Evolutionary conservation across 345 rosid species (phyloP), one percentile per base, ranked within the genome.

Genomic region (Laguncularia racemosa): DNA sequence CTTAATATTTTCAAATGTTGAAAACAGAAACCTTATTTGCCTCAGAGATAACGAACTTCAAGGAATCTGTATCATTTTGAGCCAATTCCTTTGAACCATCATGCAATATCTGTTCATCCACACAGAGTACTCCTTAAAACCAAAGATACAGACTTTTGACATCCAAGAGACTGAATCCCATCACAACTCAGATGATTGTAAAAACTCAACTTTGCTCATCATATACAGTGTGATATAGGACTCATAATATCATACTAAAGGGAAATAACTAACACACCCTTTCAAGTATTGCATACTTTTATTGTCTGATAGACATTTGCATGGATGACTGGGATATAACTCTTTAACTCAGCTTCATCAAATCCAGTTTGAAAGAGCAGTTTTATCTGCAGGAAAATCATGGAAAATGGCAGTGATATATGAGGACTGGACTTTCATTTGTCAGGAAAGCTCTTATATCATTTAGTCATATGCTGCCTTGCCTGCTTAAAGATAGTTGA

Each of bases 401-500:
- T 0, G 21, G 9, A 23, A 50, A 58, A 20, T 52, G 51, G 64
- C 52, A 16, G 48, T 8, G 40, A 52, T 2, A 38, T 13, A 47
- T 45, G 18, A 13, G 57, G 50, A 14, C 6, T 16, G 56, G 10
- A 56, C 52, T 17, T 26, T 16, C 19, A 10, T 33, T 33, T 33
- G 4, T 4, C 9, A 33, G 11, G 6, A 33, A 33, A 6, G 40
- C 40, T 33, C 40, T 33, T 33, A 33, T 33, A 33, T 33, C 40
- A 33, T 33, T 9, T 33, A 33, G 11, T 33, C 40, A 56, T 43
- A 56, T 20, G 52, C 17, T 16, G 20, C 38, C 80, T 73, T 77
- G 74, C 99, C 96, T 95, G 99, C 88, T 95, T 95, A 76, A 95
- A 90, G 53, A 90, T 95, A 46, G 99, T 95, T 58, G 97, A 95